phyloP scores from a whole-genome alignment of 345 rosid genomes.

The Firmiana major region DNA sequence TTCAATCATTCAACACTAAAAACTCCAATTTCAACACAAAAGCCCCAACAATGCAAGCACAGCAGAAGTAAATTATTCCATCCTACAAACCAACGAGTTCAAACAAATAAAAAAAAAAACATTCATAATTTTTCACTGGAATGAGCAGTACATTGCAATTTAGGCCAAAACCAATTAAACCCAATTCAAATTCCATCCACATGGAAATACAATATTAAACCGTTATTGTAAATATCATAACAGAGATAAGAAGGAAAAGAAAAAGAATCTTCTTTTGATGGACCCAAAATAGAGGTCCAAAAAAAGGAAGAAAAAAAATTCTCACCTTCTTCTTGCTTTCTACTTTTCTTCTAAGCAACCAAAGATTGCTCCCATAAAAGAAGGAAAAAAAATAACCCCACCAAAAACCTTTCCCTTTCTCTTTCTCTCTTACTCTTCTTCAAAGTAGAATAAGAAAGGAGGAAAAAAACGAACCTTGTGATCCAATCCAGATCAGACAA shows the following conservation, averaged over 20 bases:
- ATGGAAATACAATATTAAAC: slow-evolving; percentile 17
- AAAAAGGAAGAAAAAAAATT: slow-evolving; percentile 10
- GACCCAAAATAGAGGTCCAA: slow-evolving; percentile 32
- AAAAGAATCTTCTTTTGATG: slow-evolving; percentile 20
- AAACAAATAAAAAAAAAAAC: slow-evolving; percentile 14
- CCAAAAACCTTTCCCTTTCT: slow-evolving; percentile 5
- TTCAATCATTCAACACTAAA: slow-evolving; percentile 21
- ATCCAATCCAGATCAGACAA: slow-evolving; percentile 91
- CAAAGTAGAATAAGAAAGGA: slow-evolving; percentile 7
- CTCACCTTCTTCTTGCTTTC: slow-evolving; percentile 37
- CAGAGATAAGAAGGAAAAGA: slow-evolving; percentile 24
- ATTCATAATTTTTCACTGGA: slow-evolving; percentile 15
- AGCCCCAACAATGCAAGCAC: slow-evolving; percentile 11
- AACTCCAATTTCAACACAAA: slow-evolving; percentile 13
- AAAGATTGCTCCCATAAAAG: slow-evolving; percentile 31
- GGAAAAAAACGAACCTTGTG: slow-evolving; percentile 49
- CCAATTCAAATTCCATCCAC: slow-evolving; percentile 25
- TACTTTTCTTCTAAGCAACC: slow-evolving; percentile 22
- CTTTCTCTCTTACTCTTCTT: slow-evolving; percentile 21
- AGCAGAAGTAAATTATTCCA: slow-evolving; percentile 17
- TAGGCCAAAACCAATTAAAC: slow-evolving; percentile 22
- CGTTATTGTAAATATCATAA: slow-evolving; percentile 14
- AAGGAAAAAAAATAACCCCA: slow-evolving; percentile 17
- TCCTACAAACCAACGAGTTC: slow-evolving; percentile 9
- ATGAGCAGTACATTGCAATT: slow-evolving; percentile 9